Conservation (phyloP, 2,329 filamentous ascomycete genomes). For the Hymenoscyphus fraxineus region DNA sequence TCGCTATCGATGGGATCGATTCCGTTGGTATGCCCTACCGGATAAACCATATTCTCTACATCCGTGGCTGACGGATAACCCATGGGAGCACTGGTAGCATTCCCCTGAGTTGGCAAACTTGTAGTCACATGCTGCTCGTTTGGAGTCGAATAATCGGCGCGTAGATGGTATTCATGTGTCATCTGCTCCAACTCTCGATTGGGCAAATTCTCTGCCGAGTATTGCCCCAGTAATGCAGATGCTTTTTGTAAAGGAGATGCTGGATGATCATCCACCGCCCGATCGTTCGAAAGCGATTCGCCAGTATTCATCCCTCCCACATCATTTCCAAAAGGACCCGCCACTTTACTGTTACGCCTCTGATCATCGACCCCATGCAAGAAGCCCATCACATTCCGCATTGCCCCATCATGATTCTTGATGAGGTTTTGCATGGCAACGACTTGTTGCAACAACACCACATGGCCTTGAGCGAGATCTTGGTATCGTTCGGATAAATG, state of each 20-base stretch:
- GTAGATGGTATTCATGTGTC: conserved; percentile 39
- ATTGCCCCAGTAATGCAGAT: conserved; percentile 61
- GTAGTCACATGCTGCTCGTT: conserved; percentile 27
- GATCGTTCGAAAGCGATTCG: conserved; percentile 20
- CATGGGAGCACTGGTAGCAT: conserved; percentile 44
- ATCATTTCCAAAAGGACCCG: conserved; percentile 37
- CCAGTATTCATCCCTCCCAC: conserved; percentile 40
- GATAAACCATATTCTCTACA: conserved; percentile 75
- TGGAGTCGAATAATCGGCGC: conserved; percentile 34
- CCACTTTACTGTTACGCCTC: conserved; percentile 55
- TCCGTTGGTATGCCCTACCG: conserved; percentile 83
- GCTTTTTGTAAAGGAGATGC: conserved; percentile 67
- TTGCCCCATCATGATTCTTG: conserved; percentile 66
- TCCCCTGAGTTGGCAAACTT: conserved; percentile 39
- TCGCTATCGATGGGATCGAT: conserved; percentile 95
- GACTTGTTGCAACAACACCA: conserved; percentile 59
- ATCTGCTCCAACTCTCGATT: conserved; percentile 64
- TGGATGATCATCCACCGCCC: conserved; percentile 52
- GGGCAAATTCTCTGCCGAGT: conserved; percentile 61
- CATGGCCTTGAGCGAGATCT: conserved; percentile 65
- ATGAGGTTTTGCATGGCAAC: conserved; percentile 58
- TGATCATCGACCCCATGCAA: conserved; percentile 62
- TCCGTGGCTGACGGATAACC: conserved; percentile 47
- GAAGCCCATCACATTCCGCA: conserved; percentile 68
- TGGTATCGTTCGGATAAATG: conserved; percentile 79